phyloP scores from a whole-genome alignment of 2,329 filamentous ascomycete species.

The Cladosporium sp. region DNA sequence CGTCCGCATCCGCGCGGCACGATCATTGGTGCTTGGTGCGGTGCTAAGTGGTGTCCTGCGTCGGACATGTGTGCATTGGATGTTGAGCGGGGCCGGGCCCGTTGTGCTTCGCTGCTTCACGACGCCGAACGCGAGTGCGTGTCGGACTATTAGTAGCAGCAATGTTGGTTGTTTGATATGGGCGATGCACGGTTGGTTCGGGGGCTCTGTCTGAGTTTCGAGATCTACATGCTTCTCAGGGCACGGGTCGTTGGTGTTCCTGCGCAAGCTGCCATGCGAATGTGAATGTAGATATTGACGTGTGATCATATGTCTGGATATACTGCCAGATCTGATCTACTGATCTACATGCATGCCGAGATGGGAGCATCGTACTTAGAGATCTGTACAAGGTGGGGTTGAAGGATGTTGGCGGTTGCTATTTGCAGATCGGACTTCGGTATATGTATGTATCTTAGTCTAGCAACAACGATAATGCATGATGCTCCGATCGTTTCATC shows the following conservation, averaged over 20 bases:
- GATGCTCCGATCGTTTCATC: not conserved
- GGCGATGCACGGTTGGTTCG: not conserved
- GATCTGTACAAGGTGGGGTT: not conserved
- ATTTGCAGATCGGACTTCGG: conserved; percentile 9
- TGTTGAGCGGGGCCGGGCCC: conserved; percentile 12
- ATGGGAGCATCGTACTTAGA: not conserved
- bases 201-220: not conserved
- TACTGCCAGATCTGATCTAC: no score
- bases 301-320: not conserved
- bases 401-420: not conserved
- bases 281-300: no score
- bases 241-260: not conserved
- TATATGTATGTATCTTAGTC: not conserved
- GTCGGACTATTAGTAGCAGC: not conserved
- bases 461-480: not conserved
- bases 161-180: not conserved
- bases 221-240: not conserved
- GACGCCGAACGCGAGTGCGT: conserved; percentile 12
- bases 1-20: not conserved
- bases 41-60: not conserved
- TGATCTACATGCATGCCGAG: no score
- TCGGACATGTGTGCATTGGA: conserved; percentile 6
- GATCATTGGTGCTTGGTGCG: conserved; percentile 1
- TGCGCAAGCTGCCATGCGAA: conserved; percentile 1
- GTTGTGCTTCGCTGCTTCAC: conserved; percentile 10